Base-by-base conservation (phyloP, 441 rosid species). In the Erysimum cheiri region DNA sequence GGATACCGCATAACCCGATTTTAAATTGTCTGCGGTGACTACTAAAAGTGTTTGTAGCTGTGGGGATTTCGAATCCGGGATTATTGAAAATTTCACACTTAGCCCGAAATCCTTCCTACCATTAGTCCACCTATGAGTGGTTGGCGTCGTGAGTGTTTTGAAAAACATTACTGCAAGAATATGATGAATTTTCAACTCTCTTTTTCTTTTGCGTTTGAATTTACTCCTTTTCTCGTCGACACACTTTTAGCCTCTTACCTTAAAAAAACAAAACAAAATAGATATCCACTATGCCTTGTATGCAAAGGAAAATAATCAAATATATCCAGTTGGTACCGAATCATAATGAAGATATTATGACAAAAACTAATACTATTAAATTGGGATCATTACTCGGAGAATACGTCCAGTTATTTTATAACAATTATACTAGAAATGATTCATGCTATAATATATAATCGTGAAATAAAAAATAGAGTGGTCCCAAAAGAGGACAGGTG, bases 401-500 rank as follows among this genome's bases (percentile, higher is more conserved):
- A 60, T 35, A 60, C 12, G 46, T 67, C 55, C 69, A 67, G 24
- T 68, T 35, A 50, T 24, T 36, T 40, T 2, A 31, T 15, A 37
- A 39, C 0, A 46, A 44, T 47, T n/a, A n/a, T 14, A 49, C 24
- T 15, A 39, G n/a, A 60, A 41, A 17, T 43, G 14, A 67, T 58
- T 49, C 57, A 52, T 2, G 2, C 22, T 13, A 11, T 19, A 14
- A 60, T 11, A 54, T 54, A 35, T 5, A 48, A 49, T 8, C 19
- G 40, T 29, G 60, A 47, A 72, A 22, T 10, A 22, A 78, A 55
- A 64, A 53, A 40, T 6, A 63, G 74, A 62, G 44, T 77, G 80
- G 80, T 72, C 77, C 80, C 49, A 62, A 63, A 62, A 41, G 36
- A 24, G 49, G 77, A 41, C 78, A 81, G 76, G 76, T 69, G 76